phyloP scores from a whole-genome alignment of 169 alveolate species.

The Cryptosporidium sp. region DNA sequence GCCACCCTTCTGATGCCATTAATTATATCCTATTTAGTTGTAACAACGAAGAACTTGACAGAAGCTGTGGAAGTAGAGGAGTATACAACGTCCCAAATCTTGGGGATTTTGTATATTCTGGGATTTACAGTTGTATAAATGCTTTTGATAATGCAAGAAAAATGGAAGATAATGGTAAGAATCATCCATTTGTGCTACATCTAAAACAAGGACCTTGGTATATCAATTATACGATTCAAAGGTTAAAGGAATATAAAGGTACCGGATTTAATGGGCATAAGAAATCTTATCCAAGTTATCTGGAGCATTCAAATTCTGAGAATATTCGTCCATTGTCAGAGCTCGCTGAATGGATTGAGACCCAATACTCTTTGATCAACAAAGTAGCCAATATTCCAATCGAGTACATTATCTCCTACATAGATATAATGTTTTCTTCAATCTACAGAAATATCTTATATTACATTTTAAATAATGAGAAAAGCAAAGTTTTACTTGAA shows the following conservation, averaged over 20 bases:
- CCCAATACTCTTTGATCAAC: constrained; percentile 27
- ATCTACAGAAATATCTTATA: constrained; percentile 52
- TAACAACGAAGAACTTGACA: constrained; percentile 86
- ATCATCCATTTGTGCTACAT: constrained; percentile 70
- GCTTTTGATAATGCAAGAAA: constrained; percentile 45
- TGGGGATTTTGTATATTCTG: constrained; percentile 60
- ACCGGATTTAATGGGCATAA: constrained; percentile 41
- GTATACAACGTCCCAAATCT: constrained; percentile 77
- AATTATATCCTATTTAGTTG: constrained; percentile 86
- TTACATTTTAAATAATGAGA: constrained; percentile 22
- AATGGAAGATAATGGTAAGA: constrained; percentile 58
- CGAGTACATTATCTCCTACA: constrained; percentile 42
- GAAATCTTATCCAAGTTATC: not conserved
- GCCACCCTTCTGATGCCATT: constrained; percentile 77
- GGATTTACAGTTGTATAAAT: constrained; percentile 55
- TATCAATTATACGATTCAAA: constrained; percentile 42
- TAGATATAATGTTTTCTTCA: constrained; percentile 55
- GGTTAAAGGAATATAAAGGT: constrained; percentile 54
- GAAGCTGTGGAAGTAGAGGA: constrained; percentile 83
- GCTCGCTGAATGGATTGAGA: constrained; percentile 51
- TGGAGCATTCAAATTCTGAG: not conserved
- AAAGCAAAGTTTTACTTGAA: not conserved
- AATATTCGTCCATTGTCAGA: constrained; percentile 35
- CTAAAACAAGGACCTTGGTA: constrained; percentile 75
- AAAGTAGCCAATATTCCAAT: constrained; percentile 59